These are phyloP conservation scores for Mucor circinelloides DNA, from an alignment of 371 early-diverging fungal genomes.

Conservation along the genomic window DNA sequence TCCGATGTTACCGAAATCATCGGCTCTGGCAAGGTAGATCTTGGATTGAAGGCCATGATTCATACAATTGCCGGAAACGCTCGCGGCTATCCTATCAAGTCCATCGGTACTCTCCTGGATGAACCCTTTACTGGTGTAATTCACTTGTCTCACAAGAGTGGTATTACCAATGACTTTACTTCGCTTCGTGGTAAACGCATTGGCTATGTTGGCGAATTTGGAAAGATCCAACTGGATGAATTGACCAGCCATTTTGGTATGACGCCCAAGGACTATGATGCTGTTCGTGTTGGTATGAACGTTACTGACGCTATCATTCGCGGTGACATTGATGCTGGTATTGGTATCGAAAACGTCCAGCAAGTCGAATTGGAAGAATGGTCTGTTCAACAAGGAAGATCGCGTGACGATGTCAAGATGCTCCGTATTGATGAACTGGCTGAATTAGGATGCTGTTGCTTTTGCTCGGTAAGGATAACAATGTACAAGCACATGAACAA, in stretches of 20 bases:
- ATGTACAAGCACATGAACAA: too few relatives aligned
- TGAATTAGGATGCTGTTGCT: constrained; percentile 69
- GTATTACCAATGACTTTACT: constrained; percentile 62
- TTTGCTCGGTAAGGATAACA: constrained; percentile 56
- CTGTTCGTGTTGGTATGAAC: constrained; percentile 73
- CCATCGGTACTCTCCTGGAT: constrained; percentile 68
- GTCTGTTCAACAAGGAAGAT: constrained; percentile 56
- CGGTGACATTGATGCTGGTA: constrained; percentile 69
- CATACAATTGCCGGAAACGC: constrained; percentile 73
- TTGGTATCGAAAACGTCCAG: constrained; percentile 72
- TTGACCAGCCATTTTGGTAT: constrained; percentile 62
- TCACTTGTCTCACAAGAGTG: constrained; percentile 53
- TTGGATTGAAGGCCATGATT: constrained; percentile 74
- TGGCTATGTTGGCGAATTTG: constrained; percentile 71
- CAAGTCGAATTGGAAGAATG: constrained; percentile 72
- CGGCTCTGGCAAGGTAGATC: constrained; percentile 65
- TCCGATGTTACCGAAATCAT: constrained; percentile 70
- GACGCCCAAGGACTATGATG: constrained; percentile 61
- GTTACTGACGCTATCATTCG: constrained; percentile 63
- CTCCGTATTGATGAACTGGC: constrained; percentile 71
- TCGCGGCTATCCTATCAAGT: constrained; percentile 66
- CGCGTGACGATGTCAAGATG: constrained; percentile 62
- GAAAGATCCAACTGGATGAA: constrained; percentile 69
- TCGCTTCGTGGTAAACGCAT: constrained; percentile 61
- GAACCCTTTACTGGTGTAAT: constrained; percentile 72